Conservation (phyloP, 441 rosid genomes). For the Raphanus hybrid region DNA sequence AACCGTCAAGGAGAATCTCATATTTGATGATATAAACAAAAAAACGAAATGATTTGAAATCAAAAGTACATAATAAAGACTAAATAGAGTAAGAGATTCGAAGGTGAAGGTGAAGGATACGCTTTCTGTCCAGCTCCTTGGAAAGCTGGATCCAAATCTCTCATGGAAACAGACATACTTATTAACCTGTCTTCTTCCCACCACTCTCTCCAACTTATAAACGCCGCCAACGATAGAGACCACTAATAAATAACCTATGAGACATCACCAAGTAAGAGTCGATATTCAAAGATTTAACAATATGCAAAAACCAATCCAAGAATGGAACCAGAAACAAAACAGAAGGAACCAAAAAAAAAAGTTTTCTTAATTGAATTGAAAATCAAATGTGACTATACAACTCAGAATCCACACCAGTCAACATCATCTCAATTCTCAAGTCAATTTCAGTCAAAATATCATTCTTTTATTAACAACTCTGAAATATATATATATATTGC, state of each 20-base stretch:
- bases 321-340: background rate
- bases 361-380: background rate
- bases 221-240: slow-evolving; percentile 17
- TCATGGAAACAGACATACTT: slow-evolving; percentile 90
- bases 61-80: background rate
- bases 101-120: slow-evolving; percentile 80
- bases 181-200: slow-evolving; percentile 36
- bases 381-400: slow-evolving; percentile 2
- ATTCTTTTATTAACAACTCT: background rate
- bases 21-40: background rate
- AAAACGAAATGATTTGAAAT: slow-evolving; percentile 9
- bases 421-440: slow-evolving; percentile 28
- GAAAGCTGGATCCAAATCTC: slow-evolving; percentile 93
- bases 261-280: background rate
- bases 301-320: background rate
- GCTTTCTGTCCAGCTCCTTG: slow-evolving; percentile 95
- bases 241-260: too few relatives aligned
- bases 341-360: background rate
- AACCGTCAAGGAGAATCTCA: slow-evolving; percentile 55
- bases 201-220: slow-evolving; percentile 37
- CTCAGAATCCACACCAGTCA: slow-evolving; percentile 32
- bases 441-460: slow-evolving; percentile 31
- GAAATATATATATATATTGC: slow-evolving; percentile 6
- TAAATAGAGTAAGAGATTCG: background rate
- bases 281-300: background rate